These are phyloP conservation scores for Phytophthora colocasiae DNA, from an alignment of 352 stramenopile genomes.

Conservation along the genomic window DNA sequence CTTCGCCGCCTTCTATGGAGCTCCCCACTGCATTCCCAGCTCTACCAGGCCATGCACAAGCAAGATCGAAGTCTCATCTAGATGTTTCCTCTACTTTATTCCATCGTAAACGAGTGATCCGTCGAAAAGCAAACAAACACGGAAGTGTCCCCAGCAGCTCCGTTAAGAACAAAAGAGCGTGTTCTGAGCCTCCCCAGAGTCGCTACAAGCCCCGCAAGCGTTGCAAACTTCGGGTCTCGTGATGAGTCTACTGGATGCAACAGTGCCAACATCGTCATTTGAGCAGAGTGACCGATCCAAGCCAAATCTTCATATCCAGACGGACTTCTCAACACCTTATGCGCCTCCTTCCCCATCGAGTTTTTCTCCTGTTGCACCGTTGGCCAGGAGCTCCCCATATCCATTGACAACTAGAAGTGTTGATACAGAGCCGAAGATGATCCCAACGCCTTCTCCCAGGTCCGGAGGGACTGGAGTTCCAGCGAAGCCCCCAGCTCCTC, in stretches of 20 bases:
- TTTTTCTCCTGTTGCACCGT: conserved; percentile 33
- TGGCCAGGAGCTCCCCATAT: conserved; percentile 37
- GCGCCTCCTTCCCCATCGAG: conserved; percentile 21
- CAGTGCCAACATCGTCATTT: neutral
- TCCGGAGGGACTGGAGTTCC: conserved; percentile 1
- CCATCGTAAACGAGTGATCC: conserved; percentile 32
- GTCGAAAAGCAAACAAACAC: conserved; percentile 26
- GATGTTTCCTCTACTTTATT: conserved; percentile 30
- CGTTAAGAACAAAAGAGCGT: conserved; percentile 25
- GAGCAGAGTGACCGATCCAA: conserved; percentile 20
- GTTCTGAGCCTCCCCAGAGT: conserved; percentile 4
- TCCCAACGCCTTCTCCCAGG: conserved; percentile 5
- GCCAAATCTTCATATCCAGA: conserved; percentile 44
- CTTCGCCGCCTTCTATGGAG: conserved; percentile 14
- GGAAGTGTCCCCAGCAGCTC: conserved; percentile 22
- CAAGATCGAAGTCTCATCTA: conserved; percentile 17
- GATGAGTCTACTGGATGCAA: neutral
- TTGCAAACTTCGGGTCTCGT: neutral
- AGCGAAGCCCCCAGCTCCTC: conserved; percentile 37
- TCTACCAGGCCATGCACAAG: neutral
- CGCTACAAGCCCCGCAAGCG: neutral
- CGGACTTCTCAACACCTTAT: conserved; percentile 35
- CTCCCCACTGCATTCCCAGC: neutral
- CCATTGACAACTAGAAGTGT: conserved; percentile 19
- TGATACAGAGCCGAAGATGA: conserved; percentile 19